These are phyloP conservation scores for Mycena leptocephala DNA, from an alignment of 768 basidiomycete genomes.

Conservation along the genomic window DNA sequence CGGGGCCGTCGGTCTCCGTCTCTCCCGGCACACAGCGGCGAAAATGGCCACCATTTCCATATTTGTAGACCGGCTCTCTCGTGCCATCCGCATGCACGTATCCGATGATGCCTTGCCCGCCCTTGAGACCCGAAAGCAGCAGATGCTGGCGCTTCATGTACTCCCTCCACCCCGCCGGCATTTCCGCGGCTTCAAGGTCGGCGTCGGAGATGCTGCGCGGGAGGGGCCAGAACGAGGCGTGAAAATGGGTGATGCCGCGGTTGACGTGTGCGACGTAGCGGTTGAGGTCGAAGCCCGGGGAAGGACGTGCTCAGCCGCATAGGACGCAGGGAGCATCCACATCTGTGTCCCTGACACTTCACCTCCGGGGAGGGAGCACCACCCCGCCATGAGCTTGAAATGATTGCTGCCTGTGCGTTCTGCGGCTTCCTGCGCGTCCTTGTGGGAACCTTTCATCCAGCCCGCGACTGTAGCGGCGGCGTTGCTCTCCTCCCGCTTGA, in stretches of 20 bases:
- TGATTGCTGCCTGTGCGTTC: not conserved
- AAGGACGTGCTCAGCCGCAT: not conserved
- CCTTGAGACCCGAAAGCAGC: not conserved
- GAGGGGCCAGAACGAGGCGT: constrained; percentile 4
- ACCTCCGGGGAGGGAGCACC: not conserved
- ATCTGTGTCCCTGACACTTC: not conserved
- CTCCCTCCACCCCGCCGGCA: not conserved
- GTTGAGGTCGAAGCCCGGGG: constrained; percentile 1
- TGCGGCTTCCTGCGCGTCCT: not conserved
- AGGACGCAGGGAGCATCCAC: not conserved
- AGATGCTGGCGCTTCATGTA: not conserved
- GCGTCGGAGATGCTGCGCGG: not conserved
- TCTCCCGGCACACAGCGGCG: not conserved
- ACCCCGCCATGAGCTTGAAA: constrained; percentile 16
- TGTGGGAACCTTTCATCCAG: not conserved
- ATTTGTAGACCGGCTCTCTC: not conserved
- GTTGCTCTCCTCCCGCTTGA: not conserved
- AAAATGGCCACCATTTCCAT: not conserved
- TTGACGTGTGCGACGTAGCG: constrained; percentile 15
- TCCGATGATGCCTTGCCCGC: not conserved
- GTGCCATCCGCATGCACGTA: not conserved
- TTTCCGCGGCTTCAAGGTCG: not conserved
- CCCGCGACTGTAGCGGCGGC: not conserved
- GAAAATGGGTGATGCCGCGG: constrained; percentile 10
- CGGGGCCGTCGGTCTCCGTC: not conserved